Conservation (phyloP, 176 grass and related monocot genomes). For the Triticum urartu region DNA sequence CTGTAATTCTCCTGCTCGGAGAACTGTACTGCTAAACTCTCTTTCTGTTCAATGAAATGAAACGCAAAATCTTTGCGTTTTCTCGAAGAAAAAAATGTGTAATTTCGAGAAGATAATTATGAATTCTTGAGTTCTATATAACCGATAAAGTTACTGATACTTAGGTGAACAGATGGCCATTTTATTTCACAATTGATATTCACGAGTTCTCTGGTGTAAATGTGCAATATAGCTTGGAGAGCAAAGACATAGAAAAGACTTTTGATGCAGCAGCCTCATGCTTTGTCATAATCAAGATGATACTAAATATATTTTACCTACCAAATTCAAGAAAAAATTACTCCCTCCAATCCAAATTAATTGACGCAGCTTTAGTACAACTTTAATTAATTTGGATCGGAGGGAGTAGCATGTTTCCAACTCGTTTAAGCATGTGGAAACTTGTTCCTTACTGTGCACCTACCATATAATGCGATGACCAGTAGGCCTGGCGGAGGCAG, state of each 20-base stretch:
- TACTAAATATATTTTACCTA: neutral
- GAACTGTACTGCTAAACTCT: too few relatives aligned
- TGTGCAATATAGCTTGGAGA: conserved; percentile 14
- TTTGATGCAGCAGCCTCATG: neutral
- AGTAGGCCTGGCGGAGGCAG: neutral
- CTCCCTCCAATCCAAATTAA: too few relatives aligned
- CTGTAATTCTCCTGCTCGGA: too few relatives aligned
- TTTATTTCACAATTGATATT: conserved; percentile 3
- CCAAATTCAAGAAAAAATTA: neutral
- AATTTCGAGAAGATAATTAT: conserved; percentile 2
- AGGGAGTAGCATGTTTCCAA: neutral
- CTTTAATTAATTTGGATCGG: too few relatives aligned
- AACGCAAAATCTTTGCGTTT: too few relatives aligned
- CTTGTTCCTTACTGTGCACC: neutral
- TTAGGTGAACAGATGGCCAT: neutral
- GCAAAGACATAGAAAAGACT: neutral
- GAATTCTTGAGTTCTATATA: neutral
- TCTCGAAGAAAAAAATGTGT: neutral
- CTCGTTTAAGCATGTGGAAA: neutral
- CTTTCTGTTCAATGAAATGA: too few relatives aligned
- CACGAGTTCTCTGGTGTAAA: neutral
- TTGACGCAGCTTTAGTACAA: too few relatives aligned
- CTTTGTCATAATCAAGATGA: conserved; percentile 16
- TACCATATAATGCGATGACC: neutral
- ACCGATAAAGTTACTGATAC: neutral